Base-by-base conservation (phyloP, 2,329 filamentous ascomycete species). In the Epichloe festucae region DNA sequence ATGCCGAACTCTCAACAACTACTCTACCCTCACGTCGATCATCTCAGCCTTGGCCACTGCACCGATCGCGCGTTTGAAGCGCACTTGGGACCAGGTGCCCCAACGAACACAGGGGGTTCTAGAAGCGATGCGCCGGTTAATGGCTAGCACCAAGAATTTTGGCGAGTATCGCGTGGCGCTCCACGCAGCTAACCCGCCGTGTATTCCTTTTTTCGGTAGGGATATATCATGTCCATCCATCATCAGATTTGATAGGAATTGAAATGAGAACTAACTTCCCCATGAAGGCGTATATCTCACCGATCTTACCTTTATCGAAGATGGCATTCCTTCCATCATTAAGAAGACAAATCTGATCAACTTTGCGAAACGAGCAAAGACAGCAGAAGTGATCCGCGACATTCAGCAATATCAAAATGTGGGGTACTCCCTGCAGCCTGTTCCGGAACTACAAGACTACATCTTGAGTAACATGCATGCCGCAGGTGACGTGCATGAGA, bases 321-420 rank as follows among this genome's bases (percentile, higher is more conserved):
- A 98, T 63, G 93, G 93, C 59, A 98, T 98, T 56, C 89, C 93
- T 3, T 95, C 90, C 10, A 82, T 95, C 60, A 89, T 94, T 70
- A 97, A 96, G 70, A 95, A 94, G 70, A 93, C 90, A 7, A 89
- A 94, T 62, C 76, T 96, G 59, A 96, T 98, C 74, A 98, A 98
- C 72, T 98, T 98, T 69, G 89, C 90, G 62, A 98, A 98, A 76
- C 85, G 93, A 49, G 87, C 89, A 51, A 98, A 97, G 77, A 97
- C 93, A 14, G 93, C 93, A 19, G 93, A 97, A 66, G 93, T 98
- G 42, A 98, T 98, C 61, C 87, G 90, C 56, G 91, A 97, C 66
- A 97, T 98, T 58, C 93, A 97, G 67, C 91, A 97, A 66, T 98
- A 96, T 66, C 93, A 98, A 67, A 96, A 95, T 62, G 89, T 95